Percentiles rank a stretch among this genome's conserved stretches.
These are phyloP conservation scores for Pontederia paniculata DNA, from an alignment of 176 grass and related monocot species.

Conservation along the genomic window DNA sequence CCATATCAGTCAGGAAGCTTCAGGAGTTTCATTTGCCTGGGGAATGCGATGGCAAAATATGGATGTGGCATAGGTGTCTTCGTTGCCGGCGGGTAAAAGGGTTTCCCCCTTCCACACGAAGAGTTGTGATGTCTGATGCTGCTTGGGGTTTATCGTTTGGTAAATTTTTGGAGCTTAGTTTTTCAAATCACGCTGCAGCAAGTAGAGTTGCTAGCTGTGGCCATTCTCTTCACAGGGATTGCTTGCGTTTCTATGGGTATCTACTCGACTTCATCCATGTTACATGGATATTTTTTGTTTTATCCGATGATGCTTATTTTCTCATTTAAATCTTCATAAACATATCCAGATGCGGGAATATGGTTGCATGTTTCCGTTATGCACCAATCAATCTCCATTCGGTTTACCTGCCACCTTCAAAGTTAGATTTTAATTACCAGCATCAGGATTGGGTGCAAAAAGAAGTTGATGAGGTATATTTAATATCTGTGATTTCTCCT, in stretches of 20 bases:
- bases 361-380: constrained; percentile 7
- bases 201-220: constrained; percentile 8
- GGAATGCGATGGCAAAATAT: constrained; percentile 2
- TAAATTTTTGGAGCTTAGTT: constrained; percentile 15
- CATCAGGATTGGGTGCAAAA: constrained; percentile 5
- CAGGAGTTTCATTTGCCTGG: not conserved
- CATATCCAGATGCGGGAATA: not conserved
- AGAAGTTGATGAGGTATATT: not conserved
- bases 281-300: not conserved
- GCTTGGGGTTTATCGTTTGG: constrained; percentile 8
- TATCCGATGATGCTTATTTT: not conserved
- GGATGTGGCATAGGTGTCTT: constrained; percentile 11
- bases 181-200: constrained; percentile 13
- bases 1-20: constrained; percentile 8
- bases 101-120: constrained; percentile 1
- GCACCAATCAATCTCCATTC: constrained; percentile 10
- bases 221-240: constrained; percentile 12
- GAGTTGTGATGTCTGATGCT: constrained; percentile 10
- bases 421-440: constrained; percentile 4
- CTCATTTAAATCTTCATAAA: not conserved
- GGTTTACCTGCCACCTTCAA: constrained; percentile 1
- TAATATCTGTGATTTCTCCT: not conserved
- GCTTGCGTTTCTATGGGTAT: constrained; percentile 10
- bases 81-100: constrained; percentile 1
- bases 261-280: not conserved